Evolutionary conservation across 176 grass and related monocot genomes (phyloP).

Genomic region (bread wheat (Triticum aestivum)): DNA sequence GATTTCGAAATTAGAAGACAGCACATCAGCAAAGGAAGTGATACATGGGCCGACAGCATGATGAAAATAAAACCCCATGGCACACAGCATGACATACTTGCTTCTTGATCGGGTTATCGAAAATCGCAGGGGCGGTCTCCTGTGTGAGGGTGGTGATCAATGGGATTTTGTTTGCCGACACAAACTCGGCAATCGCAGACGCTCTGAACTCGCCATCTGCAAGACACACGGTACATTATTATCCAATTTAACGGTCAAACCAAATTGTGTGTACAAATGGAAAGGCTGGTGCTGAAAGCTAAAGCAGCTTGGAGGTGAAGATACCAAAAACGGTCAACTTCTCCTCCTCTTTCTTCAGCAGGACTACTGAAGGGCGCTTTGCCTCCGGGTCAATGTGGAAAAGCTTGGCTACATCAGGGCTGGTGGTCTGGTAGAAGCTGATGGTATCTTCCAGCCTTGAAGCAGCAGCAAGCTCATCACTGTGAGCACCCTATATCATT

Average conservation of each 20-base stretch:
- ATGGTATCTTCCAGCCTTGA: conserved; percentile 81
- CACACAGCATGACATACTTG: conserved; percentile 49
- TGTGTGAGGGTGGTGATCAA: conserved; percentile 75
- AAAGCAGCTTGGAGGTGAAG: conserved; percentile 2
- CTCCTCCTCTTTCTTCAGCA: conserved; percentile 91
- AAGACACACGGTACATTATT: conserved; percentile 1
- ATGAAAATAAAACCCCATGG: conserved; percentile 2
- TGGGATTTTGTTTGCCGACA: conserved; percentile 83
- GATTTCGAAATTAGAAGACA: conserved; percentile 7
- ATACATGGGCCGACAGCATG: not conserved
- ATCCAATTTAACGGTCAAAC: not conserved
- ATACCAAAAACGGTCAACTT: conserved; percentile 84
- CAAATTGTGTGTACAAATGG: not conserved
- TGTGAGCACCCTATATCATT: conserved; percentile 61
- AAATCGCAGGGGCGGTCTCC: conserved; percentile 70
- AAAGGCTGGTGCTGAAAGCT: not conserved
- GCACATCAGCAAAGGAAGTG: conserved; percentile 13
- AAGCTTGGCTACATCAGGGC: conserved; percentile 73
- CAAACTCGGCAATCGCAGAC: conserved; percentile 67
- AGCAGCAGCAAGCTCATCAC: conserved; percentile 73
- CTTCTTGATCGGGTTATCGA: conserved; percentile 92
- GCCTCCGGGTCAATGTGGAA: conserved; percentile 74
- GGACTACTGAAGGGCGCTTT: conserved; percentile 64
- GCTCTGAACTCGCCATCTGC: conserved; percentile 79
- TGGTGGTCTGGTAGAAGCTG: conserved; percentile 82